phyloP scores from a whole-genome alignment of 352 stramenopile genomes.

The Phytophthora boehmeriae region DNA sequence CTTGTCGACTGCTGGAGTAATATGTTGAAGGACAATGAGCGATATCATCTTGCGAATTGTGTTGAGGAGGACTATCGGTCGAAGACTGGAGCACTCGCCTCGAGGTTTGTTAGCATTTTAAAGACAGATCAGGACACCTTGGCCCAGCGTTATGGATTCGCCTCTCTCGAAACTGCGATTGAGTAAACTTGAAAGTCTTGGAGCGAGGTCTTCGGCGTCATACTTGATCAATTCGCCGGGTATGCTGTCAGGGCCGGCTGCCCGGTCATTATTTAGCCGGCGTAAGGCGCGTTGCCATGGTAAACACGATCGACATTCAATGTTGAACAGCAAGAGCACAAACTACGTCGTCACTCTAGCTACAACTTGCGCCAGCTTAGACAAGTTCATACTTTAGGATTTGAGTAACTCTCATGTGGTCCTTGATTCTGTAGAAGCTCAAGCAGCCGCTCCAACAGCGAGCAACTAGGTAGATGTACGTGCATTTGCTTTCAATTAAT shows the following conservation, averaged over 20 bases:
- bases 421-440: too few species aligned
- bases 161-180: not conserved
- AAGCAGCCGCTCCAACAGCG: too few species aligned
- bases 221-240: constrained; percentile 1
- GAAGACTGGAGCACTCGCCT: not conserved
- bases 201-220: not conserved
- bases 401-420: too few species aligned
- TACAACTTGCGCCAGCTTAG: too few species aligned
- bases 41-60: not conserved
- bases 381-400: too few species aligned
- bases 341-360: too few species aligned
- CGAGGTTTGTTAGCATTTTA: not conserved
- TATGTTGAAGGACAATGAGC: not conserved
- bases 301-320: not conserved
- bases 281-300: not conserved
- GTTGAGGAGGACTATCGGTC: constrained; percentile 1
- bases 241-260: not conserved
- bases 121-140: not conserved
- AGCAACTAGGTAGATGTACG: too few species aligned
- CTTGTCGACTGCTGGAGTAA: not conserved
- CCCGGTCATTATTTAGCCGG: not conserved
- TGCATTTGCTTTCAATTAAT: too few species aligned
- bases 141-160: not conserved
- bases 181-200: not conserved
- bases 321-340: too few species aligned